Evolutionary conservation across 192 early-diverging fungal species (phyloP), one percentile per base, ranked within the genome.

Genomic region (Diversispora eburnea): DNA sequence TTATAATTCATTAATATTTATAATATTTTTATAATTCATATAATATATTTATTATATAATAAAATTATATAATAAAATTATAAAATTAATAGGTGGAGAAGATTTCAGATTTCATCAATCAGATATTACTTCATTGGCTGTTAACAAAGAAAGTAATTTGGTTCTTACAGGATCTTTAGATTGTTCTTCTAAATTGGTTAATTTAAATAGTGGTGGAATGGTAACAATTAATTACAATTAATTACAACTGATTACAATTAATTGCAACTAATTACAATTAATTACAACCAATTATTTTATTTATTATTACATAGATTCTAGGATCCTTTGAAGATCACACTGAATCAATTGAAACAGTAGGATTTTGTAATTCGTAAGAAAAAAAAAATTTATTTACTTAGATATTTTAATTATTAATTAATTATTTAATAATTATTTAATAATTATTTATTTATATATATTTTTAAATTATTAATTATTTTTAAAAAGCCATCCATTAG

Each of bases 41-140:
- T 33, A 2, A 33, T 33, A 33, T 33, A 2, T 33, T 33, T 33
- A 2, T 33, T 1, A 19, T 57, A 56, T 70, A 49, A 49, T 48
- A 9, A 48, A 8, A 48, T 51, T 51, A 51, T 51, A 12, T 49
- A 49, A 49, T 49, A 10, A 49, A 51, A 2, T 52, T 19, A n/a
- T 72, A 42, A 19, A 6, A 15, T 39, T 63, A 8, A 41, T 54
- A 25, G 67, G 55, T 62, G 56, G 61, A 5, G 84, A 89, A 17
- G 95, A 97, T 77, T 88, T 85, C 42, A 87, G 97, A 43, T 99
- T 96, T 82, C 94, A 96, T 79, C 78, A 83, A 47, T 91, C 86
- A 22, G 84, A 86, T 17, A 90, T 99, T 66, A 94, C 91, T 8
- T 83, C 84, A 60, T 68, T 98, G 13, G 88, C 82, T 13, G 81